phyloP scores from a whole-genome alignment of 1,139 yeast genomes.

The Nakaseomyces nivariensis region DNA sequence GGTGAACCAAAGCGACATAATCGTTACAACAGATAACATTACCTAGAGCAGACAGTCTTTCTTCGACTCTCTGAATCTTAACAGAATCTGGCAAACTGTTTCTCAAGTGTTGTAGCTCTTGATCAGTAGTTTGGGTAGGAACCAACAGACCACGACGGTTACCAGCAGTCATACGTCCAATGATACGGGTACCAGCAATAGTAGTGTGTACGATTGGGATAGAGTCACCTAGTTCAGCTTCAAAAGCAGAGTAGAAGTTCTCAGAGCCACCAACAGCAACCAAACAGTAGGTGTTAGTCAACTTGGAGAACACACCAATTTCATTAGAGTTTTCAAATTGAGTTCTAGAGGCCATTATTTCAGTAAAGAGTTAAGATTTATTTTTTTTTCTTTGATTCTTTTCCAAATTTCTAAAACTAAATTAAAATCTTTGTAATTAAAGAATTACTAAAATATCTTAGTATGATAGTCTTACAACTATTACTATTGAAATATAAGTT shows the following conservation, averaged over 20 bases:
- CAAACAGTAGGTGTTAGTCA: slow-evolving; percentile 91
- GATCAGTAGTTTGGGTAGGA: slow-evolving; percentile 98
- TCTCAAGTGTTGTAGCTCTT: slow-evolving; percentile 94
- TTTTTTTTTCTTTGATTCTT: neutral
- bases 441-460: no score
- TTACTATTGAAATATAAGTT: no score
- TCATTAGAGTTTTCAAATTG: slow-evolving; percentile 96
- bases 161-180: slow-evolving; percentile 98
- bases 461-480: no score
- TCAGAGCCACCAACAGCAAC: slow-evolving; percentile 98
- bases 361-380: no score
- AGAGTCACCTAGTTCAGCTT: slow-evolving; percentile 93
- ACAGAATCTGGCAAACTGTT: slow-evolving; percentile 95
- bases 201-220: slow-evolving; percentile 95
- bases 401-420: neutral
- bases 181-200: slow-evolving; percentile 94
- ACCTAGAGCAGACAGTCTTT: slow-evolving; percentile 91
- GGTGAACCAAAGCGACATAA: slow-evolving; percentile 97
- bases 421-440: no score
- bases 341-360: slow-evolving; percentile 46
- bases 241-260: slow-evolving; percentile 93
- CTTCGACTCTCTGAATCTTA: slow-evolving; percentile 95
- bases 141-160: slow-evolving; percentile 95
- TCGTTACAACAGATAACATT: slow-evolving; percentile 98
- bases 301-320: slow-evolving; percentile 94